These are phyloP conservation scores for Cardamine occulta DNA, from an alignment of 345 rosid genomes.

Conservation along the genomic window DNA sequence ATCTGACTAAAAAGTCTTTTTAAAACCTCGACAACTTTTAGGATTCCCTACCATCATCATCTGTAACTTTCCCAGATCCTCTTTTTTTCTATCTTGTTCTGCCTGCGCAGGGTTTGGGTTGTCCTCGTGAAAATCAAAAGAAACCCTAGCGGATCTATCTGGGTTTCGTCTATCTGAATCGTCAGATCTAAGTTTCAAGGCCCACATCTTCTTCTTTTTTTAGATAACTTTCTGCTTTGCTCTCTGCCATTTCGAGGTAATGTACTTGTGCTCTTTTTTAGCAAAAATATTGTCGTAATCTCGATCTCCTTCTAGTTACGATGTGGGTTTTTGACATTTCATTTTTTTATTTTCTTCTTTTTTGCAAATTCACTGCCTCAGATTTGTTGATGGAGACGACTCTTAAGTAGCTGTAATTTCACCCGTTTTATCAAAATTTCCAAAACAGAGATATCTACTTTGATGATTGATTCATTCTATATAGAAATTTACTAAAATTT, in stretches of 20 bases:
- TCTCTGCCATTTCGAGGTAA: conserved; percentile 34
- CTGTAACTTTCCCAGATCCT: conserved; percentile 36
- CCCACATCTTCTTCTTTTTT: not conserved
- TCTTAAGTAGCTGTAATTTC: conserved; percentile 6
- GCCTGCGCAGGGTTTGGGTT: conserved; percentile 24
- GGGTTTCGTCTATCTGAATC: conserved; percentile 20
- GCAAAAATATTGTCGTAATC: not conserved
- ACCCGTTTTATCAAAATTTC: not conserved
- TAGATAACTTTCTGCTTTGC: not conserved
- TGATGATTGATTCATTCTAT: conserved; percentile 7
- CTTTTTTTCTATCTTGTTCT: not conserved
- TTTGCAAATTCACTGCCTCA: not conserved
- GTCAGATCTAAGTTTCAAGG: conserved; percentile 34
- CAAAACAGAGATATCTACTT: not conserved
- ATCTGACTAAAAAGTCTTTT: conserved; percentile 16
- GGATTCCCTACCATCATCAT: conserved; percentile 5
- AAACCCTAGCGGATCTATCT: conserved; percentile 40
- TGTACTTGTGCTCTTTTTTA: not conserved
- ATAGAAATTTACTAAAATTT: not conserved
- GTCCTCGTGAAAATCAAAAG: conserved; percentile 7
- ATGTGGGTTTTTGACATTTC: not conserved
- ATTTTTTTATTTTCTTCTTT: not conserved
- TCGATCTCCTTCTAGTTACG: not conserved
- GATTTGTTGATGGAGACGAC: conserved; percentile 1
- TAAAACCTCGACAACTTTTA: not conserved